Evolutionary conservation across 805 yeast genomes (phyloP), one percentile per base, ranked within the genome.

Genomic region (Isabelozyma heimii): DNA sequence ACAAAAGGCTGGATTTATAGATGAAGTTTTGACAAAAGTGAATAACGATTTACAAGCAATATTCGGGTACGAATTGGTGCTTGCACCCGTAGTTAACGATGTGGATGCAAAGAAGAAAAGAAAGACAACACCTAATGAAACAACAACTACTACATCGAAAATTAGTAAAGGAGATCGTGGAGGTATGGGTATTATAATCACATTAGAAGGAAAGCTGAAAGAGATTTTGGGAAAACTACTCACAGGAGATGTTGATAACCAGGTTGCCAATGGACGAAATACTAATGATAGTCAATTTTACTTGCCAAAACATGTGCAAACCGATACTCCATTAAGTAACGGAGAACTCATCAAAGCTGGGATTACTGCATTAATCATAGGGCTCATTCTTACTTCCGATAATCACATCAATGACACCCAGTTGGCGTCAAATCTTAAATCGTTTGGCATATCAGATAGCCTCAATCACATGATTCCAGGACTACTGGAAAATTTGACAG

Each of bases 341-440:
- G 39, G 42, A 8, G 73, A 67, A 35, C 51, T 68, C 38, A 58
- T 67, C 10, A 60, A 63, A 46, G 54, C 57, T 1, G 77, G 79
- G 8, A 37, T 73, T 2, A 52, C 63, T 35, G 45, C 66, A 30
- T 47, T 70, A 35, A 53, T 72, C 4, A 42, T 72, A 4, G 46
- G 69, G 9, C 38, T 70, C 8, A 47, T 73, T 6, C 58, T 73
- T 0, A 51, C 72, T 13, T 53, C 63, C 37, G 72, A 66, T 26
- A 71, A 72, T 50, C 62, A 66, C 46, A 45, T 69, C 10, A 49
- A 58, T 3, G 74, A 70, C 48, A 30, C 40, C 3, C 64, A 61
- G 20, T 55, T 73, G 14, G 27, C 62, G 1, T 52, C 51, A 10
- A 43, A 47, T 5, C 52, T 73, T 12, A 46, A 42, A 6, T 52